Base-by-base conservation (phyloP, 1,139 yeast species). In the Saccharomyces pastorianus region DNA sequence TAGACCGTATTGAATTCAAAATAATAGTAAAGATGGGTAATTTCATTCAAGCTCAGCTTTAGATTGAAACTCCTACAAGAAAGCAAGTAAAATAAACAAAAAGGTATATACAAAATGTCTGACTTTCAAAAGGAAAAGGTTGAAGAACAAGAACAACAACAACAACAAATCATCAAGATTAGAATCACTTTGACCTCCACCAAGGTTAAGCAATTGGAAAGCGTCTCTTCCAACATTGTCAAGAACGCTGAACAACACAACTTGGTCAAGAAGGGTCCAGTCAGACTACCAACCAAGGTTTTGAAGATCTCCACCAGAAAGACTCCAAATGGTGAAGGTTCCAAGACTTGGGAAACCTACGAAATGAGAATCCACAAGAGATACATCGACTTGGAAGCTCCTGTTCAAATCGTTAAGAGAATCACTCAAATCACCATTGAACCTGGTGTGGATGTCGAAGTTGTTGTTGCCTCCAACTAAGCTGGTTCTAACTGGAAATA, bases 311-410 rank as follows among this genome's bases (percentile, higher is more conserved):
- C 96, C 82, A 93, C 99, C 88, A 91, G 99, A 88, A 95, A 95
- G 90, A 86, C 99, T 75, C 99, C 99, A 74, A 95, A 95, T 79
- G 99, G 99, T 91, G 98, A 95, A 84, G 99, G 99, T 91, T 93
- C 99, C 72, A 93, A 95, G 91, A 95, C 99, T 73, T 95, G 97
- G 97, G 99, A 95, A 78, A 81, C 95, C 72, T 95, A 85, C 79
- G 99, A 95, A 84, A 88, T 95, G 96, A 90, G 98, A 86, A 90
- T 95, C 83, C 99, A 95, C 96, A 95, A 95, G 95, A 91, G 99
- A 82, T 86, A 89, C 78, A 89, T 93, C 74, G 97, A 93, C 83
- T 84, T 95, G 78, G 95, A 88, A 81, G 96, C 99, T 68, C 96
- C 97, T 77, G 89, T 96, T 74, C 81, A 83, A 66, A 79, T 85